Conservation (phyloP, 2,329 filamentous ascomycete species). For the Elsinoe necatrix region DNA sequence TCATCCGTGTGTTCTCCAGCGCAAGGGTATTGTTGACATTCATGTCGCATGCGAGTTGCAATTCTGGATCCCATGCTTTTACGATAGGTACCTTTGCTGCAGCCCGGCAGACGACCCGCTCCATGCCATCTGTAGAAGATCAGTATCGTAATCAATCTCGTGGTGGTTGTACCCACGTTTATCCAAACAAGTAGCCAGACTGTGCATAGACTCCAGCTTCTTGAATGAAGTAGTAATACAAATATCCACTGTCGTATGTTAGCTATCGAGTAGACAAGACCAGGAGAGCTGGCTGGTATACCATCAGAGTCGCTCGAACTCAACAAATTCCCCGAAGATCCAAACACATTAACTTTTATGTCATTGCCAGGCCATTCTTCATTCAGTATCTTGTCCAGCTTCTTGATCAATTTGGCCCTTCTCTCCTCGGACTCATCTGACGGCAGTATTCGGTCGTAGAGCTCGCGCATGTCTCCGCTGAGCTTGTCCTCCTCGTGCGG, state of each 20-base stretch:
- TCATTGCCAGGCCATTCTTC: slow-evolving; percentile 84
- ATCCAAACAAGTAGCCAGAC: slow-evolving; percentile 76
- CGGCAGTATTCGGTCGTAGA: slow-evolving; percentile 80
- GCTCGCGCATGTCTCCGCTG: slow-evolving; percentile 70
- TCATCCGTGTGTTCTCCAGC: slow-evolving; percentile 94
- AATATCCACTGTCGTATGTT: slow-evolving; percentile 65
- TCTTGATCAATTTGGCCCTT: slow-evolving; percentile 67
- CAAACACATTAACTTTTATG: slow-evolving; percentile 88
- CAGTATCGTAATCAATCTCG: background rate
- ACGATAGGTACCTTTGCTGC: slow-evolving; percentile 96
- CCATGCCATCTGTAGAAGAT: slow-evolving; percentile 68
- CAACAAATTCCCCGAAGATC: slow-evolving; percentile 91
- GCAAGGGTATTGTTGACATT: slow-evolving; percentile 97
- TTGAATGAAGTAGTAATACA: slow-evolving; percentile 92
- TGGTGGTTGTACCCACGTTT: slow-evolving; percentile 55
- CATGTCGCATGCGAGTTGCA: slow-evolving; percentile 87
- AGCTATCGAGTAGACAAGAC: slow-evolving; percentile 19
- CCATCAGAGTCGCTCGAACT: slow-evolving; percentile 95
- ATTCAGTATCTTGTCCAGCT: slow-evolving; percentile 81
- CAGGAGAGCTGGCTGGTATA: slow-evolving; percentile 37
- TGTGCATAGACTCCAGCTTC: slow-evolving; percentile 80
- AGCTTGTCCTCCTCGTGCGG: slow-evolving; percentile 67
- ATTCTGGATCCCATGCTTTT: slow-evolving; percentile 94
- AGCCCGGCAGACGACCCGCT: slow-evolving; percentile 89
- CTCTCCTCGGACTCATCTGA: slow-evolving; percentile 69